Conservation (phyloP, 306 rosid species). For the Gynostemma pentaphyllum region DNA sequence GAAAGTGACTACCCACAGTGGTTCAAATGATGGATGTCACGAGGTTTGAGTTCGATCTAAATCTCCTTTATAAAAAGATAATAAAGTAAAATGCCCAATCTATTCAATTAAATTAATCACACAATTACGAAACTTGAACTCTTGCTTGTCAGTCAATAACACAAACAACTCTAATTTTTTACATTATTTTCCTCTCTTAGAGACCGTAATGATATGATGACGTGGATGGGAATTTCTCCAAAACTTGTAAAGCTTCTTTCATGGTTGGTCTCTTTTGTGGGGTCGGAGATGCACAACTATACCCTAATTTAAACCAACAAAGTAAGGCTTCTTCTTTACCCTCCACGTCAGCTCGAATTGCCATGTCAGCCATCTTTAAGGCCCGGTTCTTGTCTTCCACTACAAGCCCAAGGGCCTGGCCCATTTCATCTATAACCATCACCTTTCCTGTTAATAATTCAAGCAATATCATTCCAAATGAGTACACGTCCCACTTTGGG, state of each 20-base stretch:
- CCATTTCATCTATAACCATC: conserved; percentile 57
- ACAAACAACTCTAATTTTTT: neutral
- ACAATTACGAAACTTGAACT: conserved; percentile 1
- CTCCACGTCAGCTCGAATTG: conserved; percentile 71
- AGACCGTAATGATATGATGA: conserved; percentile 34
- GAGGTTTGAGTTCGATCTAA: too few species aligned
- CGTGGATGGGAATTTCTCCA: conserved; percentile 59
- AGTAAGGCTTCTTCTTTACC: conserved; percentile 69
- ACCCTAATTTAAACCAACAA: conserved; percentile 65
- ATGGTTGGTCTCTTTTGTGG: conserved; percentile 86
- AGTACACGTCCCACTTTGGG: conserved; percentile 86
- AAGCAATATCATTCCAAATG: conserved; percentile 76
- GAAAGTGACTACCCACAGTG: too few species aligned
- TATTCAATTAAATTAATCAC: neutral
- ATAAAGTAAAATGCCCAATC: neutral
- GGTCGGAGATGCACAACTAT: conserved; percentile 54
- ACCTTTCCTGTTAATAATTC: conserved; percentile 80
- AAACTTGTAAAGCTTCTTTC: conserved; percentile 72
- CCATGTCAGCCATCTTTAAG: conserved; percentile 62
- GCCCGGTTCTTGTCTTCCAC: conserved; percentile 59
- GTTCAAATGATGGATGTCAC: too few species aligned
- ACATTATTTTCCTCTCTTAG: conserved; percentile 9
- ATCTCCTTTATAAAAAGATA: too few species aligned
- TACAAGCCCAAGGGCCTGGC: conserved; percentile 44
- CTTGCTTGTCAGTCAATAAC: neutral